Percentiles rank a stretch among this genome's conserved stretches.
Evolutionary conservation across 164 flowering plant genomes (phyloP).

Genomic region (Paratinospora sagittata): DNA sequence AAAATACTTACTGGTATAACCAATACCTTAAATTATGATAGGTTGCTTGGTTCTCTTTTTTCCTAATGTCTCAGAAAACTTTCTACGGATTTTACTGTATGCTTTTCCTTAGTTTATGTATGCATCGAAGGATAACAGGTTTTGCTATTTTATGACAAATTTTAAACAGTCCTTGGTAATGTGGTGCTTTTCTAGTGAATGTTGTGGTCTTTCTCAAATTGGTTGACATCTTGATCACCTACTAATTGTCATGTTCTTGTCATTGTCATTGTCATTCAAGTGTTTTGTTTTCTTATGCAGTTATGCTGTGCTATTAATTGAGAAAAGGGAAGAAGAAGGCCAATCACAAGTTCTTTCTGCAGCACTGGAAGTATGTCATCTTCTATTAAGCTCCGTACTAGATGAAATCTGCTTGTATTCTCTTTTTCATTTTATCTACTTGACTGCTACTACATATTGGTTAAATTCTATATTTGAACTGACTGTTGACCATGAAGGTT

Average conservation of each 20-base stretch:
- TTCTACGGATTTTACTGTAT: too few relatives aligned
- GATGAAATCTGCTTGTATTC: conserved; percentile 16
- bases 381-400: not conserved
- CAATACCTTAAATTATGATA: too few relatives aligned
- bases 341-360: conserved; percentile 97
- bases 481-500: not conserved
- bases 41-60: too few relatives aligned
- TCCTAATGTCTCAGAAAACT: too few relatives aligned
- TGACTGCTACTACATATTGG: not conserved
- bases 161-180: not conserved
- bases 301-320: conserved; percentile 78
- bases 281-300: conserved; percentile 33
- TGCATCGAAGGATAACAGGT: not conserved
- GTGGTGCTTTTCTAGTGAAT: not conserved
- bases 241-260: not conserved
- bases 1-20: too few relatives aligned
- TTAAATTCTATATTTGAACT: not conserved
- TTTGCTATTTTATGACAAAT: not conserved
- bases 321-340: conserved; percentile 74
- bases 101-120: too few relatives aligned
- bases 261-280: not conserved
- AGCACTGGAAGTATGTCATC: conserved; percentile 56
- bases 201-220: not conserved
- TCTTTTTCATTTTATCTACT: conserved; percentile 8
- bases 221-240: not conserved